These are phyloP conservation scores for Raddia distichophylla DNA, from an alignment of 176 grass and related monocot genomes.

Conservation along the genomic window DNA sequence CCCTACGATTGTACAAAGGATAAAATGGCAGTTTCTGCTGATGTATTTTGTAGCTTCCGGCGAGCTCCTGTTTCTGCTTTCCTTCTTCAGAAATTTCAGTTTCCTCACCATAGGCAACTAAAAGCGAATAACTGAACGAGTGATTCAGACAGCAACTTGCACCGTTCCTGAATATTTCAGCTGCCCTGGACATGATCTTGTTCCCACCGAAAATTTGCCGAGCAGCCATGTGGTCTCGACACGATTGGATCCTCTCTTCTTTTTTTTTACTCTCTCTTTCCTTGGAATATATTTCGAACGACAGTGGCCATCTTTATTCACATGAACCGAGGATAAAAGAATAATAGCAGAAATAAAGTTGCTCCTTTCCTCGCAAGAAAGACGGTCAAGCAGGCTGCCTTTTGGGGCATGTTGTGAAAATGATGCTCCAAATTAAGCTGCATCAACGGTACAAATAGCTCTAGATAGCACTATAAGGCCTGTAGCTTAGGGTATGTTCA, in stretches of 20 bases:
- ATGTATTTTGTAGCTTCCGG: not conserved
- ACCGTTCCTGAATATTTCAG: not conserved
- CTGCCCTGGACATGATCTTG: not conserved
- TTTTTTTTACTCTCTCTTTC: not conserved
- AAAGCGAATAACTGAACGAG: not conserved
- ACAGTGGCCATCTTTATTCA: slow-evolving; percentile 28
- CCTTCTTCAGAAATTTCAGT: not conserved
- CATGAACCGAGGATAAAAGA: slow-evolving; percentile 18
- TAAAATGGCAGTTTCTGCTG: not conserved
- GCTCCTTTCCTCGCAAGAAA: not conserved
- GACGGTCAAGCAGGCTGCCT: not conserved
- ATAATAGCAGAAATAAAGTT: slow-evolving; percentile 1
- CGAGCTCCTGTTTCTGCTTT: not conserved
- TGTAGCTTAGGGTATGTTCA: not conserved
- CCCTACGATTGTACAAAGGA: too few relatives aligned
- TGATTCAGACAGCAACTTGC: not conserved
- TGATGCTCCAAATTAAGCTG: not conserved
- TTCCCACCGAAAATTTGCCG: not conserved
- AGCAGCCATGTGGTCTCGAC: not conserved
- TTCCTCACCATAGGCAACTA: not conserved
- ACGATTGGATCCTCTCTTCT: not conserved
- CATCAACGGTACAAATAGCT: not conserved
- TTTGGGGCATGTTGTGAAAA: not conserved
- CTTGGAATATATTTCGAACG: slow-evolving; percentile 34
- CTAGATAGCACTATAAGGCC: not conserved